These are phyloP conservation scores for Leptodermis oblonga DNA, from an alignment of 257 asterid species.

Conservation along the genomic window DNA sequence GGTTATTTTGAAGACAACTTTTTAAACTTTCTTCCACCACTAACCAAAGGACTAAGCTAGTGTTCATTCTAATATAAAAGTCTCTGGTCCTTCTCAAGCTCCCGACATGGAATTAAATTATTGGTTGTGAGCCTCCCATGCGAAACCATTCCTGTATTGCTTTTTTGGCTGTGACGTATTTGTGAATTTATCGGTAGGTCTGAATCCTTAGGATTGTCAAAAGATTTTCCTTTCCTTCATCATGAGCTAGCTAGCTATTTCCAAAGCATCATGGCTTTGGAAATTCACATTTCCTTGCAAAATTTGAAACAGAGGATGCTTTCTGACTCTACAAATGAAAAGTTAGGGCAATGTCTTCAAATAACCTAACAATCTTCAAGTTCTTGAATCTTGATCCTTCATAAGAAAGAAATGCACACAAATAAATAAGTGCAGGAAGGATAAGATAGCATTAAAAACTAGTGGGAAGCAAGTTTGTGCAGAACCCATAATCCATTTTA, in stretches of 20 bases:
- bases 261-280: background rate
- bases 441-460: background rate
- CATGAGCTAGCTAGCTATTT: too few species aligned
- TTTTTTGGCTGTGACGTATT: background rate
- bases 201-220: background rate
- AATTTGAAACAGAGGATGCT: background rate
- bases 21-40: conserved; percentile 5
- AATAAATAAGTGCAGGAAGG: background rate
- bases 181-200: background rate
- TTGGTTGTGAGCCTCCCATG: conserved; percentile 12
- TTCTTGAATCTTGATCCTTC: background rate
- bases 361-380: background rate
- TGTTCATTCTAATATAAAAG: background rate
- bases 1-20: background rate
- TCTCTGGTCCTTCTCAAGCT: background rate
- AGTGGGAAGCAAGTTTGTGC: conserved; percentile 15
- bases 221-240: background rate
- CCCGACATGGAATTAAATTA: conserved; percentile 17
- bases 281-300: background rate
- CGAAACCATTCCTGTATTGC: background rate
- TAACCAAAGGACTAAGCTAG: background rate
- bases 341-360: background rate
- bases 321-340: background rate
- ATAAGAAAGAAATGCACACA: background rate
- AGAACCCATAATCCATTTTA: conserved; percentile 3